Conservation (phyloP, 1,139 yeast genomes). For the Zygosaccharomyces sapae region DNA sequence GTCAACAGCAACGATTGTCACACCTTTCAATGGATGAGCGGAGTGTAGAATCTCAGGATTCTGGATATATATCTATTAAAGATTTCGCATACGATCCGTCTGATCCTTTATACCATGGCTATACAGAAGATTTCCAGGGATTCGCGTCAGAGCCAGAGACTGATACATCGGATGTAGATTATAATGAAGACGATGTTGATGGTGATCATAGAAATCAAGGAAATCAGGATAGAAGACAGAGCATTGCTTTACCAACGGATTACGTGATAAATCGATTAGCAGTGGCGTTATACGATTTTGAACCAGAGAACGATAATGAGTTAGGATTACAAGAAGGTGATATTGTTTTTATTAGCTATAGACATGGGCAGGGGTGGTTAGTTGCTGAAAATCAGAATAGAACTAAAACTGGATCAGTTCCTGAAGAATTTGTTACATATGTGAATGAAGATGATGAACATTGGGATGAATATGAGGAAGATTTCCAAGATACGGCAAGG, state of each 20-base stretch:
- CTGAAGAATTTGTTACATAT: slow-evolving; percentile 85
- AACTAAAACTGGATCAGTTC: slow-evolving; percentile 74
- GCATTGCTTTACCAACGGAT: slow-evolving; percentile 34
- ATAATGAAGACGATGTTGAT: slow-evolving; percentile 29
- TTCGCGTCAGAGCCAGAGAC: slow-evolving; percentile 11
- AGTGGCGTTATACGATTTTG: slow-evolving; percentile 81
- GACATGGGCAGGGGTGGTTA: slow-evolving; percentile 98
- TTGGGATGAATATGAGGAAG: slow-evolving; percentile 20
- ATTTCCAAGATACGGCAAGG: slow-evolving; percentile 30
- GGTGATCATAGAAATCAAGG: slow-evolving; percentile 33
- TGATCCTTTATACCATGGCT: slow-evolving; percentile 66
- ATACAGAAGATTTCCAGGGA: slow-evolving; percentile 23
- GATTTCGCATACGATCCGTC: slow-evolving; percentile 73
- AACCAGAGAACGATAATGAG: slow-evolving; percentile 92
- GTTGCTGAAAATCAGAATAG: slow-evolving; percentile 53
- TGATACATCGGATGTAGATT: slow-evolving; percentile 7
- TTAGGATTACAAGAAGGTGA: slow-evolving; percentile 77
- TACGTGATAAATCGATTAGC: slow-evolving; percentile 54
- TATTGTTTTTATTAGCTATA: slow-evolving; percentile 74
- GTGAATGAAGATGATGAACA: slow-evolving; percentile 32
- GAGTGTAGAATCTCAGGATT: slow-evolving; percentile 10
- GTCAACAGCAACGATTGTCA: background rate
- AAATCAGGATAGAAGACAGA: slow-evolving; percentile 39
- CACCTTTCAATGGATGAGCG: slow-evolving; percentile 4
- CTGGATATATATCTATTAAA: slow-evolving; percentile 46